phyloP scores from a whole-genome alignment of 2,329 filamentous ascomycete genomes.

The Hypocreales sp. region DNA sequence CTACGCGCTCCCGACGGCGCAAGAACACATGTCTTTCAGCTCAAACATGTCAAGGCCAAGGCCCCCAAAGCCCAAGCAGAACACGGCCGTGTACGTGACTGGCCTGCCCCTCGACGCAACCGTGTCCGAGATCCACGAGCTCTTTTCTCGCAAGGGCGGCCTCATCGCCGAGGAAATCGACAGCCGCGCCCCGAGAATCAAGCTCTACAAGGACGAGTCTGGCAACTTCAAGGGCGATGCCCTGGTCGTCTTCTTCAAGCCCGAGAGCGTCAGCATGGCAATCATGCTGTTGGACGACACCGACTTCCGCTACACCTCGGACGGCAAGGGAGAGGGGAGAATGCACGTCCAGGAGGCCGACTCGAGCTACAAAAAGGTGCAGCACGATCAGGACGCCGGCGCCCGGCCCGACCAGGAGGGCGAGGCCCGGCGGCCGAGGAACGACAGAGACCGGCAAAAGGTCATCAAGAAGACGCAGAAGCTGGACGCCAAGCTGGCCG shows the following conservation, averaged over 20 bases:
- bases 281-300: constrained; percentile 70
- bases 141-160: constrained; percentile 73
- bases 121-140: constrained; percentile 62
- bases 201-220: constrained; percentile 71
- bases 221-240: constrained; percentile 90
- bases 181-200: constrained; percentile 74
- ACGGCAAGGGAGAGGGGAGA: constrained; percentile 38
- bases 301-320: constrained; percentile 52
- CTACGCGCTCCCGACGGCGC: no score
- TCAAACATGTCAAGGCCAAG: no score
- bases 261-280: constrained; percentile 78
- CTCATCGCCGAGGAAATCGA: constrained; percentile 93
- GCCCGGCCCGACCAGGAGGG: constrained; percentile 16
- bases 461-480: constrained; percentile 86
- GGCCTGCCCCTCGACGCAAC: constrained; percentile 70
- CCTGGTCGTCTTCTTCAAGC: constrained; percentile 85
- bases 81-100: constrained; percentile 86
- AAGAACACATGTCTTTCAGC: no score
- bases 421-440: constrained; percentile 29
- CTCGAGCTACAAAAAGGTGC: constrained; percentile 77
- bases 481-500: constrained; percentile 76
- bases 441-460: constrained; percentile 64
- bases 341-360: constrained; percentile 80
- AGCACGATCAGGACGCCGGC: constrained; percentile 37
- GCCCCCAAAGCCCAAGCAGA: constrained; percentile 42